Evolutionary conservation across 192 early-diverging fungal genomes (phyloP), one percentile per base, ranked within the genome.

Genomic region (Podila epigama): DNA sequence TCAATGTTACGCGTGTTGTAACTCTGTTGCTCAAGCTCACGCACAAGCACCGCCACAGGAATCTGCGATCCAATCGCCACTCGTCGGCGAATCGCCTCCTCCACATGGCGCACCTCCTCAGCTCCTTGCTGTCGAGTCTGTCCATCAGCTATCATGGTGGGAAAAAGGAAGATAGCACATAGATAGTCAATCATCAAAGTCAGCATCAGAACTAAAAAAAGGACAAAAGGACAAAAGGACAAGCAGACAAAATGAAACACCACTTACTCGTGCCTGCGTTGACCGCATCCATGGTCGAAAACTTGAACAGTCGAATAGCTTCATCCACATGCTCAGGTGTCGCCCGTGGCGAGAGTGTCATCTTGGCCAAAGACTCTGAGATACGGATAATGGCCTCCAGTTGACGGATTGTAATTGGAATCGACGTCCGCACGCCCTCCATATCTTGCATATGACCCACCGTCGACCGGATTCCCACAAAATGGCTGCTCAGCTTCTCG

Each of bases 341-440:
- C 18, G 94, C 97, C 1, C 89, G 84, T 9, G 94, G 90, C 25
- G 91, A 89, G 10, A 99, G 87, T 22, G 90, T 88, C 83, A 98
- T 92, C 66, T 99, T 99, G 61, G 98, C 98, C 52, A 99, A 83
- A 15, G 98, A 92, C 82, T 99, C 98, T 28, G 98, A 92, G 44
- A 99, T 95, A 70, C 98, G 96, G 63, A 99, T 90, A 69, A 99
- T 97, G 48, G 98, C 98, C 83, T 99, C 98, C 63, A 99, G 83
- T 85, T 99, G 97, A 80, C 92, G 90, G 63, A 99, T 89, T 11
- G 98, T 99, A 73, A 99, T 99, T 1, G 98, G 98, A 58, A 99
- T 96, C 25, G 94, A 92, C 8, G 91, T 90, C 58, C 92, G 81
- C 62, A 86, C 86, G 33, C 87, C 82, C 22, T 82, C 89, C 59